Evolutionary conservation across 352 stramenopile genomes (phyloP).

Genomic region (Aphanomyces euteiches): DNA sequence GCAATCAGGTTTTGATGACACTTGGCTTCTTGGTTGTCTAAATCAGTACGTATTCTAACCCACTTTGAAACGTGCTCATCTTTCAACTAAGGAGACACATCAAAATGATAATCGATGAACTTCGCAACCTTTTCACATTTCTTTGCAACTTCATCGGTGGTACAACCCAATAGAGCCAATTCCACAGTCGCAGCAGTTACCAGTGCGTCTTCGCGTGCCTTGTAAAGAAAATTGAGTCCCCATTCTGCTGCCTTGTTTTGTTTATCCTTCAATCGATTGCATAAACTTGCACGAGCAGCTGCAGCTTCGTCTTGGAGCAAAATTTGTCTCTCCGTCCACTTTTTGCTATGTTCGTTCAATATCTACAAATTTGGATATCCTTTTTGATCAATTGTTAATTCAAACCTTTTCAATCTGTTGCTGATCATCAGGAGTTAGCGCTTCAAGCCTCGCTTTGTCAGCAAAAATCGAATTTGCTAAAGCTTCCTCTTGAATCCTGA

Average conservation of each 20-base stretch:
- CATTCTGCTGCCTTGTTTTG: slow-evolving; percentile 6
- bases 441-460: slow-evolving; percentile 23
- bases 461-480: slow-evolving; percentile 9
- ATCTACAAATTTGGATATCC: not conserved
- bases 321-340: slow-evolving; percentile 14
- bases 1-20: not conserved
- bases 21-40: slow-evolving; percentile 3
- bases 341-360: slow-evolving; percentile 13
- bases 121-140: no score
- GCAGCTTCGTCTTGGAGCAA: slow-evolving; percentile 9
- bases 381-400: slow-evolving; percentile 2
- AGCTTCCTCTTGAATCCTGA: slow-evolving; percentile 3
- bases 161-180: slow-evolving; percentile 2
- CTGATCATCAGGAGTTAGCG: slow-evolving; percentile 8
- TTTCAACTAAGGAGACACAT: slow-evolving; percentile 2
- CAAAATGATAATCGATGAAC: no score
- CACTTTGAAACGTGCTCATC: slow-evolving; percentile 25
- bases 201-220: slow-evolving; percentile 7
- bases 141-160: not conserved
- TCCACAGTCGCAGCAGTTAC: slow-evolving; percentile 6
- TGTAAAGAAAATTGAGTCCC: not conserved
- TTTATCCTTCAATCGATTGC: slow-evolving; percentile 18
- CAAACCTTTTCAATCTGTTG: no score
- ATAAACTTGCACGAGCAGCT: slow-evolving; percentile 1
- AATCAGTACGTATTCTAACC: not conserved